phyloP scores from a whole-genome alignment of 257 asterid genomes.

The Lantana camara region DNA sequence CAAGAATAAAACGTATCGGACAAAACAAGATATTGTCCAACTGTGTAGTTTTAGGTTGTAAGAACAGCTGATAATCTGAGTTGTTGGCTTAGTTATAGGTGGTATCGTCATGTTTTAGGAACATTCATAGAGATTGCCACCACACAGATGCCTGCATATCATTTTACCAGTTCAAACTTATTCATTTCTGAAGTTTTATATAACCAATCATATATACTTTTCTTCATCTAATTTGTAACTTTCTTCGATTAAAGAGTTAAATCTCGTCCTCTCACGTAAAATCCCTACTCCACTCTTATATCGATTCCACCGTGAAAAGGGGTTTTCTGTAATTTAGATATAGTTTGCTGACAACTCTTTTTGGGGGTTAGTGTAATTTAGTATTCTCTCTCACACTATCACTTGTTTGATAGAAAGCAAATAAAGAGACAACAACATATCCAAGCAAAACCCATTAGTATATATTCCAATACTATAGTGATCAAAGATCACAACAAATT shows the following conservation, averaged over 20 bases:
- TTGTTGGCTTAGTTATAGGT: conserved; percentile 13
- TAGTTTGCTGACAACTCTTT: too few species aligned
- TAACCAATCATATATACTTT: too few species aligned
- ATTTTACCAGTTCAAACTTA: background rate
- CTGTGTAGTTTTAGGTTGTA: conserved; percentile 16
- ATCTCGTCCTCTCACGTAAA: too few species aligned
- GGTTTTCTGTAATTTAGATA: too few species aligned
- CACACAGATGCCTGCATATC: background rate
- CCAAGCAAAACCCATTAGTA: background rate
- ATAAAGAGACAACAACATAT: background rate
- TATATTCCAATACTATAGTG: background rate
- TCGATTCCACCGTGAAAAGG: background rate
- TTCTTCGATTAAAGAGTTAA: too few species aligned
- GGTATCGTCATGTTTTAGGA: background rate
- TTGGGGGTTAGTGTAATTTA: too few species aligned
- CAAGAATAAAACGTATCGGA: background rate
- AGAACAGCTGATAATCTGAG: conserved; percentile 4
- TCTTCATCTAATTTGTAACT: too few species aligned
- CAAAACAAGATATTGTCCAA: background rate
- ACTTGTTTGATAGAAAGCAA: background rate
- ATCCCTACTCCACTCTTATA: too few species aligned
- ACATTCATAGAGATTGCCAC: conserved; percentile 25
- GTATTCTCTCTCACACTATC: too few species aligned
- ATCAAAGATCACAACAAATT: background rate
- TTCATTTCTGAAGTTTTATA: too few species aligned